Evolutionary conservation across 2,329 filamentous ascomycete species (phyloP).

Genomic region (Leptographium flavum): DNA sequence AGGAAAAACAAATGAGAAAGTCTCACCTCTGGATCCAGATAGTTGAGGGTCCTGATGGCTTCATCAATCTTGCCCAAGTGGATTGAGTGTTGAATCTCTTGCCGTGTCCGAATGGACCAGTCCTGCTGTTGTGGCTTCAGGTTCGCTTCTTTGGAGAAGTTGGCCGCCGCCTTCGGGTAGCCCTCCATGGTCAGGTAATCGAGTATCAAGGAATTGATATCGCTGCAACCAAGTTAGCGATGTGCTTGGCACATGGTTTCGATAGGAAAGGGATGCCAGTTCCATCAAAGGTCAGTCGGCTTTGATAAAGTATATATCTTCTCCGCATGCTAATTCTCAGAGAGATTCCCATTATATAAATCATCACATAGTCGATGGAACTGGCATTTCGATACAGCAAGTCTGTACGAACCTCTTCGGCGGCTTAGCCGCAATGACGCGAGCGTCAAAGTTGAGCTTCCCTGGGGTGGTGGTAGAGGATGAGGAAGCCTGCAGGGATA

Average conservation of each 20-base stretch:
- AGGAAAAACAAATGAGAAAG: neutral
- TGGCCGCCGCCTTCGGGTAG: slow-evolving; percentile 81
- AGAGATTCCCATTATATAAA: slow-evolving; percentile 99
- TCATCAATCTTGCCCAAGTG: slow-evolving; percentile 72
- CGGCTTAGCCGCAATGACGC: slow-evolving; percentile 70
- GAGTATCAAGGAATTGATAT: slow-evolving; percentile 89
- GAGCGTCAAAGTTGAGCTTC: slow-evolving; percentile 63
- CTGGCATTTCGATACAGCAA: neutral
- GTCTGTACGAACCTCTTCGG: slow-evolving; percentile 59
- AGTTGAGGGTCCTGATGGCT: slow-evolving; percentile 78
- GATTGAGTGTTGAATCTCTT: slow-evolving; percentile 73
- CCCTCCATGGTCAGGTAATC: slow-evolving; percentile 95
- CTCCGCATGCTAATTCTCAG: slow-evolving; percentile 89
- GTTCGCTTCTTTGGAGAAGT: slow-evolving; percentile 89
- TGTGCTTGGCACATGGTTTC: neutral
- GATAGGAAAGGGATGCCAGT: slow-evolving; percentile 1
- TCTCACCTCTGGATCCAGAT: slow-evolving; percentile 80
- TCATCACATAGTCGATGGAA: slow-evolving; percentile 49
- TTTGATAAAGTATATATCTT: slow-evolving; percentile 53
- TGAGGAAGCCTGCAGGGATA: slow-evolving; percentile 46
- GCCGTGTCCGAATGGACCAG: slow-evolving; percentile 60
- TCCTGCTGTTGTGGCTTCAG: slow-evolving; percentile 59
- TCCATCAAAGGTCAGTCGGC: slow-evolving; percentile 12
- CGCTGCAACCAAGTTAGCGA: slow-evolving; percentile 36
- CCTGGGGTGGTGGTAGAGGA: slow-evolving; percentile 57